These are phyloP conservation scores for Ustilago hordei DNA, from an alignment of 1,284 basidiomycete genomes.

Conservation along the genomic window DNA sequence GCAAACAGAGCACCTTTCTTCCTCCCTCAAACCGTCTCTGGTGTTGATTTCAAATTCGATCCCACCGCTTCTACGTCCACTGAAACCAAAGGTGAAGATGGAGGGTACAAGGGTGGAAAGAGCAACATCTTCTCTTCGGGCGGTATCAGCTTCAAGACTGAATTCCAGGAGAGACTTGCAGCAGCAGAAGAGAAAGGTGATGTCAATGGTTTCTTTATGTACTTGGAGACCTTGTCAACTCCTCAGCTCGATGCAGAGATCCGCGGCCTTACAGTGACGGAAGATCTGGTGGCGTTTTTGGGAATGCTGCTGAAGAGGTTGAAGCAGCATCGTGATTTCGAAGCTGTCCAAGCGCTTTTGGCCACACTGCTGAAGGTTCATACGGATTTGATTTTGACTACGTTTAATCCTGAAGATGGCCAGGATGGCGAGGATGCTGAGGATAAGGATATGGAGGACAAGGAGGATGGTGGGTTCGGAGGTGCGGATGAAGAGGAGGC, in stretches of 20 bases:
- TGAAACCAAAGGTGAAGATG: not conserved
- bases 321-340: constrained; percentile 86
- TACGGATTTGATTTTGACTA: constrained; percentile 73
- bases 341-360: constrained; percentile 91
- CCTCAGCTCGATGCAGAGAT: constrained; percentile 91
- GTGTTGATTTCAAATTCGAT: constrained; percentile 48
- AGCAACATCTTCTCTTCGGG: constrained; percentile 42
- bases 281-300: constrained; percentile 79
- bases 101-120: constrained; percentile 9
- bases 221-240: constrained; percentile 87
- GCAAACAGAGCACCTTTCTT: constrained; percentile 88
- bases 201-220: constrained; percentile 77
- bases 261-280: constrained; percentile 78
- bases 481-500: constrained; percentile 30
- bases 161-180: constrained; percentile 53
- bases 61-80: constrained; percentile 16
- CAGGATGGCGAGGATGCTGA: constrained; percentile 75
- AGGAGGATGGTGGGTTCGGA: constrained; percentile 18
- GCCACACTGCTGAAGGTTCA: constrained; percentile 87
- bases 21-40: constrained; percentile 73
- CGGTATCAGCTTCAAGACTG: constrained; percentile 54
- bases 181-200: constrained; percentile 44
- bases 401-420: constrained; percentile 73
- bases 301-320: constrained; percentile 81
- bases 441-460: constrained; percentile 25